Conservation (phyloP, 2,329 filamentous ascomycete species). For the Phoma sp. region DNA sequence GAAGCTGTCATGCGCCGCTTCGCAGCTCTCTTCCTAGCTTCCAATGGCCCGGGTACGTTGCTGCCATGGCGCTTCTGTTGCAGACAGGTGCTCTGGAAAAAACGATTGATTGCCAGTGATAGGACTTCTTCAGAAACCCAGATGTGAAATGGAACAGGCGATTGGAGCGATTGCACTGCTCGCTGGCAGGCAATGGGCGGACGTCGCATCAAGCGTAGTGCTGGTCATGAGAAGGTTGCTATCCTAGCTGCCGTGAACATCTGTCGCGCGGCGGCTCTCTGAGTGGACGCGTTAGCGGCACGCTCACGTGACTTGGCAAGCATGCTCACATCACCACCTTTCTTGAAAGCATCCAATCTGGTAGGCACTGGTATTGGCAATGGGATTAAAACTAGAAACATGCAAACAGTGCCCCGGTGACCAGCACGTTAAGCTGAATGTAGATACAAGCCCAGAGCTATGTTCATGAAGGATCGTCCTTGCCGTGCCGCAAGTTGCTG, state of each 20-base stretch:
- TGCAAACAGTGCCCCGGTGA: too few relatives aligned
- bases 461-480: too few relatives aligned
- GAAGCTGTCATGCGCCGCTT: slow-evolving; percentile 61
- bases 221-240: slow-evolving; percentile 26
- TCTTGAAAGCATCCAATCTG: neutral
- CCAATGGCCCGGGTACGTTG: slow-evolving; percentile 66
- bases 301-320: too few relatives aligned
- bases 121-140: slow-evolving; percentile 68
- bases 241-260: slow-evolving; percentile 8
- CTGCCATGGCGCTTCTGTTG: slow-evolving; percentile 63
- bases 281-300: neutral
- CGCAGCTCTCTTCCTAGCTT: slow-evolving; percentile 62
- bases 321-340: too few relatives aligned
- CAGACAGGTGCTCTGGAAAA: slow-evolving; percentile 54
- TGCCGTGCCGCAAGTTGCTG: neutral
- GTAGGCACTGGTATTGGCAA: neutral
- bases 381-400: too few relatives aligned
- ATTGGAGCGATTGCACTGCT: slow-evolving; percentile 54
- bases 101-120: slow-evolving; percentile 57
- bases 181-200: slow-evolving; percentile 57
- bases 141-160: slow-evolving; percentile 52
- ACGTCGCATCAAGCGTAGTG: slow-evolving; percentile 54
- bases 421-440: too few relatives aligned
- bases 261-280: neutral
- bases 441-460: too few relatives aligned